Evolutionary conservation across 176 grass and related monocot species (phyloP), one percentile per base, ranked within the genome.

Genomic region (Triticum timopheevii): DNA sequence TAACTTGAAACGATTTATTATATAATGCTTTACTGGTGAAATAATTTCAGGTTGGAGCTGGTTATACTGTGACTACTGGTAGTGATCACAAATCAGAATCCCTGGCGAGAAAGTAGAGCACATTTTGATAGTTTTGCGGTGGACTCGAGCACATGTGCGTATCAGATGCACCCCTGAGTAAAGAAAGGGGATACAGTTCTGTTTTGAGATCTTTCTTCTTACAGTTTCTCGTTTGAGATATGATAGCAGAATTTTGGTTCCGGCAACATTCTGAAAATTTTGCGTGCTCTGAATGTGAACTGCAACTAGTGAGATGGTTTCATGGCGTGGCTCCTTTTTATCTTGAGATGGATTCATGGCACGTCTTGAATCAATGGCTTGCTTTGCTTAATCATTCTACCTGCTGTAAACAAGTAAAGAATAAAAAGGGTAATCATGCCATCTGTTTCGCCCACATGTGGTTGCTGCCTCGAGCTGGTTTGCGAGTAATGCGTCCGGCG

Each of bases 71-170:
- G 52, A 98, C 96, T 78, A 63, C 86, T 86, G 90, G 96, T 45
- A 95, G 93, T 67, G 96, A 96, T 76, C 82, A 94, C 85, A 98
- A 98, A 83, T 76, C 92, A 66, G 93, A 96, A 84, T 87, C 93
- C 19, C 88, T 98, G 6, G 59, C 91, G 75, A 98, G 85, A 86
- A 98, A 87, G 88, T 98, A 90, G 82, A 82, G 24, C 39, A 33
- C 63, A 49, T 84, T 47, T 61, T 83, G 54, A 80, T 63, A 76
- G 82, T 87, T 83, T 85, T 83, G 40, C 39, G 16, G 50, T 49
- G 49, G 19, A 47, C 25, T 72, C 50, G 66, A 30, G 86, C 80
- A 10, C 61, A 69, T 86, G 71, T 78, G 80, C 58, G 73, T 65
- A 83, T 78, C 68, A 81, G 69, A 74, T 44, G 25, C 73, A 79